phyloP scores from a whole-genome alignment of 768 basidiomycete species.

The Collybiopsis luxurians region DNA sequence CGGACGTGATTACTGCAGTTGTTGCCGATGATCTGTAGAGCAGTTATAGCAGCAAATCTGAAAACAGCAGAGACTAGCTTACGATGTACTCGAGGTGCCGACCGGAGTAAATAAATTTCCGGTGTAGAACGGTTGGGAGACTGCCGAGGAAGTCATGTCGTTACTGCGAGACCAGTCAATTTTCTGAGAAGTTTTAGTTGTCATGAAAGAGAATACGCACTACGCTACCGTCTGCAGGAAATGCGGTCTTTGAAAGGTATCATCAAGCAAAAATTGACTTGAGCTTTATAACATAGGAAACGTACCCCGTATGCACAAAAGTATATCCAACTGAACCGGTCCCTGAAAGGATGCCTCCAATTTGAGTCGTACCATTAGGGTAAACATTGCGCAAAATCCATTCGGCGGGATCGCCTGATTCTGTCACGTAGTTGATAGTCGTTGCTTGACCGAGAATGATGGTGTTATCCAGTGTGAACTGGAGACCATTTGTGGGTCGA shows the following conservation, averaged over 20 bases:
- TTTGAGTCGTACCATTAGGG: neutral
- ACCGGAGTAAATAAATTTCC: neutral
- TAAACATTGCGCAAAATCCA: slow-evolving; percentile 3
- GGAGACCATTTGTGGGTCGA: neutral
- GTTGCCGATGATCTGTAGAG: neutral
- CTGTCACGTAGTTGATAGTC: neutral
- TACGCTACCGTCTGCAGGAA: neutral
- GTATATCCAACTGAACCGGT: neutral
- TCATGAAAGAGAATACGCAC: neutral
- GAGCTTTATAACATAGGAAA: neutral
- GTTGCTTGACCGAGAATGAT: neutral
- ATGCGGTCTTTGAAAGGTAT: neutral
- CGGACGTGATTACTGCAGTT: too few relatives aligned
- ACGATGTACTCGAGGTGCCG: neutral
- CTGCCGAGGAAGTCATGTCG: neutral
- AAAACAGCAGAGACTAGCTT: too few relatives aligned
- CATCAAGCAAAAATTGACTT: neutral
- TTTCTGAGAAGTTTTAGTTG: too few relatives aligned
- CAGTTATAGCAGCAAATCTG: too few relatives aligned
- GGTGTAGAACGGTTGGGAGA: slow-evolving; percentile 3
- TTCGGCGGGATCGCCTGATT: neutral
- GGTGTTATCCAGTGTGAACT: neutral
- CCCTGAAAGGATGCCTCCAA: neutral
- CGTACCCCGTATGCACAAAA: neutral
- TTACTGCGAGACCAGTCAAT: neutral